Evolutionary conservation across 1,284 basidiomycete species (phyloP).

Genomic region (Waitea zeae): DNA sequence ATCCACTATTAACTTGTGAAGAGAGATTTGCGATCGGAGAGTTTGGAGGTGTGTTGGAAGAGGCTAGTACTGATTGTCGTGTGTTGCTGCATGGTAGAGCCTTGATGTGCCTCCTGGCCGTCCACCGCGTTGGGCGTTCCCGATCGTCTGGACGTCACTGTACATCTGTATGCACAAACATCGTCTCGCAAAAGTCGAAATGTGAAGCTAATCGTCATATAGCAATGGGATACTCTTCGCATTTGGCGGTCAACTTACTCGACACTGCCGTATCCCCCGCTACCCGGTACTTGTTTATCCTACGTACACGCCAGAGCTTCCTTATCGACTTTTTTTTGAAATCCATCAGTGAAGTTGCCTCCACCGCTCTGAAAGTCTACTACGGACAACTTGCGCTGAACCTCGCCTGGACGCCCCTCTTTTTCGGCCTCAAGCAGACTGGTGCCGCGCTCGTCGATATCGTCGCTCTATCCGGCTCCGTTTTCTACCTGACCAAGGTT

Average conservation of each 20-base stretch:
- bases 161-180: constrained; percentile 18
- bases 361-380: constrained; percentile 37
- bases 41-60: too few species aligned
- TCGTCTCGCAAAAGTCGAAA: background rate
- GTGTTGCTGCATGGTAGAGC: too few species aligned
- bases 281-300: too few species aligned
- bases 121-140: constrained; percentile 34
- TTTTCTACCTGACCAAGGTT: constrained; percentile 41
- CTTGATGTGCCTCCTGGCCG: constrained; percentile 24
- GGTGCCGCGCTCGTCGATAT: constrained; percentile 46
- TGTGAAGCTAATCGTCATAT: constrained; percentile 1
- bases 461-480: constrained; percentile 37
- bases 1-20: too few species aligned
- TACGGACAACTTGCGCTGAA: constrained; percentile 58
- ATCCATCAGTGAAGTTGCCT: constrained; percentile 22
- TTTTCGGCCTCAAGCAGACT: constrained; percentile 42
- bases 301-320: too few species aligned
- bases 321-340: constrained; percentile 2
- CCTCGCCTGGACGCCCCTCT: constrained; percentile 54
- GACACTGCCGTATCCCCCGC: constrained; percentile 28
- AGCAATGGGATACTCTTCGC: constrained; percentile 62
- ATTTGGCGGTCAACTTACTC: constrained; percentile 40
- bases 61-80: too few species aligned
- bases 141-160: constrained; percentile 41
- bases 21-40: too few species aligned